Base-by-base conservation (phyloP, 148 eudicot species). In the Euryodendron excelsum region DNA sequence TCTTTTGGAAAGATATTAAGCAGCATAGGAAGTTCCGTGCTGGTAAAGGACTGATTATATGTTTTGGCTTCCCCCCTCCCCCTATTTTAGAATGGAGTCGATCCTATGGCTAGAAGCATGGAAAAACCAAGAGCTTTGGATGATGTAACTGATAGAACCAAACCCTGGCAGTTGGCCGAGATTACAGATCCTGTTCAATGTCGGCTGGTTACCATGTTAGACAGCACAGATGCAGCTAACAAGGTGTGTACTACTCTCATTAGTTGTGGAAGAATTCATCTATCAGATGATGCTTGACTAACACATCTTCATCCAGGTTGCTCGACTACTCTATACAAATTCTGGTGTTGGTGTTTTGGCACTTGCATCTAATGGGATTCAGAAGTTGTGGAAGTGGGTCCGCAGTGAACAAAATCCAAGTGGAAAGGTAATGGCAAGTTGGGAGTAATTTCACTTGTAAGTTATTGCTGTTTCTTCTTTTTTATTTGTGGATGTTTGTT, bases 321-420 rank as follows among this genome's bases (percentile, higher is more conserved):
- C 93, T 47, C 87, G 97, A 69, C 90, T 94, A 62, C 92, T 92
- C 69, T 94, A 94, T 80, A 92, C 98, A 60, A 92, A 94, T 80
- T 88, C 91, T 77, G 98, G 98, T 74, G 86, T 86, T 77, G 98
- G 94, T 33, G 30, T 94, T 77, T 83, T 92, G 78, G 98, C 92
- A 27, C 97, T 94, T 77, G 93, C 90, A 25, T 87, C 89, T 34
- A 90, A 88, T 77, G 93, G 93, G 62, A 78, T 74, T 55, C 98
- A 91, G 71, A 88, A 86, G 71, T 83, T 94, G 65, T 94, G 98
- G 98, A 94, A 94, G 72, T 94, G 98, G 98, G 78, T 72, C 75
- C 88, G 94, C 70, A 94, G 60, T 81, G 99, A 96, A 69, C 91
- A 89, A 78, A 95, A 95, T 79, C 97, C 88, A 59, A 84, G 59